Evolutionary conservation across 306 rosid genomes (phyloP).

Genomic region (Cicer cuneatum): DNA sequence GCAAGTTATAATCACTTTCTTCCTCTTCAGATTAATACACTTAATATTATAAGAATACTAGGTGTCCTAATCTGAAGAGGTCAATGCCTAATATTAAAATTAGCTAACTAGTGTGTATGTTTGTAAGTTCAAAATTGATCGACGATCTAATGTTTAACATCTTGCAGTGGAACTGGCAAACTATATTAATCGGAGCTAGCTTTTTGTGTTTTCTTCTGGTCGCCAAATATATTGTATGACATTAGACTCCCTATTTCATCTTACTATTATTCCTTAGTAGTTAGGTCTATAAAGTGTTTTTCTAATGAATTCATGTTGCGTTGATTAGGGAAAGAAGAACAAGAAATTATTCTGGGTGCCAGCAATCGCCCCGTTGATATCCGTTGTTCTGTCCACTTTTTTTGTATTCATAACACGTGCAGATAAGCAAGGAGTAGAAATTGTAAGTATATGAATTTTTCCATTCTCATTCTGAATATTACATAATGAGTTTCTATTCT

Average conservation of each 20-base stretch:
- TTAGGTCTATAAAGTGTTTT: slow-evolving; percentile 29
- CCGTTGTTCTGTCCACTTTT: slow-evolving; percentile 82
- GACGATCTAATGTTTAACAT: slow-evolving; percentile 24
- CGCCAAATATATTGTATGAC: slow-evolving; percentile 79
- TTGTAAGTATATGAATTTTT: slow-evolving; percentile 59
- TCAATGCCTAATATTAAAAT: neutral
- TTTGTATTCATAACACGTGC: slow-evolving; percentile 88
- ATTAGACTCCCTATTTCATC: slow-evolving; percentile 39
- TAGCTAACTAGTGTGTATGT: neutral
- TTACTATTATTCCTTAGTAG: neutral
- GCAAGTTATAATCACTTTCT: neutral
- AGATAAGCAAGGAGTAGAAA: slow-evolving; percentile 83
- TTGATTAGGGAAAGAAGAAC: slow-evolving; percentile 83
- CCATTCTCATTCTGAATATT: slow-evolving; percentile 25
- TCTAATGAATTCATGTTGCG: slow-evolving; percentile 46
- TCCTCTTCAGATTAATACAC: no score
- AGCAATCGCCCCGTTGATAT: slow-evolving; percentile 90
- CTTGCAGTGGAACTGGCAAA: slow-evolving; percentile 98
- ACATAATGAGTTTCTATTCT: neutral
- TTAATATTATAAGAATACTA: no score
- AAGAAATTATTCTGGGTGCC: slow-evolving; percentile 87
- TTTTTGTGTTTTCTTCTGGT: slow-evolving; percentile 73
- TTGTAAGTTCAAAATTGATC: slow-evolving; percentile 34
- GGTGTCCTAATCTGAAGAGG: neutral
- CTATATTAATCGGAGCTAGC: slow-evolving; percentile 73